Base-by-base conservation (phyloP, 345 rosid genomes). In the Populus nigra region DNA sequence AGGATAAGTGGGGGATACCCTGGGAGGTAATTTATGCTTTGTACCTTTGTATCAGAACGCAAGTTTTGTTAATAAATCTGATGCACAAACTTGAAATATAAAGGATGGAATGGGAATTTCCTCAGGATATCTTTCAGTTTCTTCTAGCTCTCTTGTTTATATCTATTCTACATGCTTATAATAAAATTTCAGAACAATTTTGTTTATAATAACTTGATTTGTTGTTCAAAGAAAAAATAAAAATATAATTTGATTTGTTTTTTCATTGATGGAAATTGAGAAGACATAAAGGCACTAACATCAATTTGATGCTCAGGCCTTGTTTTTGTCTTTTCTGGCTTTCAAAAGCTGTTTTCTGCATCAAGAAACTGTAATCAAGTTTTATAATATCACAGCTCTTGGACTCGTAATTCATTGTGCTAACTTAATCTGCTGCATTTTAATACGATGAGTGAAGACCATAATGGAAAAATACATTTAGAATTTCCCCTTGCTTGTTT, bases 1-100 rank as follows among this genome's bases (percentile, higher is more conserved):
- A 86, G 85, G 88, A 83, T 74, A 23, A 88, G 77, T 41, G 96
- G 92, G 69, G 84, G 78, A 75, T 96, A 82, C 79, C 97, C 98
- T 25, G 96, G 93, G 84, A 91, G 98, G 99, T 96, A 80, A 79
- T 81, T 65, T 72, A 68, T 78, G 61, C 72, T 57, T 49, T 53
- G 53, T 55, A 5, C 57, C 25, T 15, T 72, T 69, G 23, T 80
- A 45, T 73, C 25, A 65, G 35, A 68, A 61, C 31, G 10, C 36
- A 6, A 25, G 39, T 68, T 61, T 18, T 9, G 7, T 47, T 69
- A 10, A 18, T 57, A 55, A 41, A 39, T 79, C 72, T 49, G 66
- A 3, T 50, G 1, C 67, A 33, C 15, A 49, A 47, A n/a, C 43
- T 38, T 17, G 25, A 59, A 73, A 16, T 69, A 41, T 5, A 25